Evolutionary conservation across 768 basidiomycete species (phyloP), one percentile per base, ranked within the genome.

Genomic region (Lyophyllum semitale): DNA sequence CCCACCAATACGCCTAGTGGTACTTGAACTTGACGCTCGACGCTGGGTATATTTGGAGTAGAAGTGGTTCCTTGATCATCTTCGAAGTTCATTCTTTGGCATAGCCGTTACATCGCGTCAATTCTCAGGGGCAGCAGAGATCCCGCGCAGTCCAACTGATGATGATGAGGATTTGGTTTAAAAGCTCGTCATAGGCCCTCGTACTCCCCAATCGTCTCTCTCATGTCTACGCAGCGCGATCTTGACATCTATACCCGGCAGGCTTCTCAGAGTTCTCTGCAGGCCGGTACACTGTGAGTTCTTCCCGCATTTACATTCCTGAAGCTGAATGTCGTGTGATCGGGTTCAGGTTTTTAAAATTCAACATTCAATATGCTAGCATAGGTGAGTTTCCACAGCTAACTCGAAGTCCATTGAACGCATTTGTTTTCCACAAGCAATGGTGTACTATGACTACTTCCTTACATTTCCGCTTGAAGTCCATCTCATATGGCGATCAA

Each of bases 381-480:
- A 56, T 56, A 33, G 55, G 55, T 56, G 9, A 20, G 41, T n/a
- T 12, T 1, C 9, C 35, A 18, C 2, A 41, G 0, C 23, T n/a
- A 32, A 12, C 8, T 18, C 17, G 11, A 8, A 22, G 11, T n/a
- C 23, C n/a, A 25, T 13, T n/a, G 8, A n/a, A n/a, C 17, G 18
- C 9, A 8, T 18, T 20, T 27, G 32, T 32, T 25, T 23, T 23
- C 20, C n/a, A n/a, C n/a, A n/a, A 43, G 55, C 46, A 20, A 13
- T 48, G 35, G 29, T 57, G 6, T 52, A 48, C 40, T 69, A 68
- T 30, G 68, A 69, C 55, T 67, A 67, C 46, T n/a, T 54, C 26
- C 58, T 68, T n/a, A 69, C 63, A 8, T 61, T 69, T n/a, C 55
- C 38, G 50, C 33, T 50, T 25, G 68, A 71, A 46, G 59, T 69